Conservation (phyloP, 1,284 basidiomycete genomes). For the Veloporphyrellus conicus region DNA sequence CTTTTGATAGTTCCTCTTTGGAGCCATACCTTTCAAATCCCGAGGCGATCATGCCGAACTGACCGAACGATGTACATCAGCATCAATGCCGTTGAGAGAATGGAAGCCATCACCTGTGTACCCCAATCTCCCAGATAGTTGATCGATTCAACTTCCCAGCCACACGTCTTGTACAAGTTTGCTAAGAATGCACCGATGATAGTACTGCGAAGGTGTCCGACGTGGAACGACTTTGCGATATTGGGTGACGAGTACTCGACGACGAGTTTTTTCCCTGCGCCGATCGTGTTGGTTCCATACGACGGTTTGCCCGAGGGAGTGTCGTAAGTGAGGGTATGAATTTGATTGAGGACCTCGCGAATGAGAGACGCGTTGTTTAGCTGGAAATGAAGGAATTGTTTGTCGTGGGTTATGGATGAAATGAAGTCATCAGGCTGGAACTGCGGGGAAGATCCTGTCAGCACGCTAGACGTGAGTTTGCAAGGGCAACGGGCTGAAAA, state of each 20-base stretch:
- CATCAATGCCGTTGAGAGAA: background rate
- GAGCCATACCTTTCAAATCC: slow-evolving; percentile 93
- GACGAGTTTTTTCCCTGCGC: slow-evolving; percentile 74
- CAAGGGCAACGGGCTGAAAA: background rate
- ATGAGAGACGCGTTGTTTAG: slow-evolving; percentile 70
- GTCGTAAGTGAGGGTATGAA: slow-evolving; percentile 70
- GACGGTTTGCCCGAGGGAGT: slow-evolving; percentile 51
- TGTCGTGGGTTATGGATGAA: slow-evolving; percentile 62
- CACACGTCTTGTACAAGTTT: slow-evolving; percentile 89
- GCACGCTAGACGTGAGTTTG: background rate
- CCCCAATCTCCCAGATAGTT: slow-evolving; percentile 98
- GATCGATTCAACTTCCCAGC: slow-evolving; percentile 87
- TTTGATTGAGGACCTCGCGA: slow-evolving; percentile 75
- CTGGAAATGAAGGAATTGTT: slow-evolving; percentile 81
- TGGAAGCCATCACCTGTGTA: slow-evolving; percentile 60
- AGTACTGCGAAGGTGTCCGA: slow-evolving; percentile 93
- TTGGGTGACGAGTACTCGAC: slow-evolving; percentile 96
- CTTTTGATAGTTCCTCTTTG: slow-evolving; percentile 76
- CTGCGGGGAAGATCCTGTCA: slow-evolving; percentile 33
- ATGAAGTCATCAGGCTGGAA: slow-evolving; percentile 69
- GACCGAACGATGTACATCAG: background rate
- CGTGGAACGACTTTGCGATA: slow-evolving; percentile 98
- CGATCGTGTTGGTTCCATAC: slow-evolving; percentile 75
- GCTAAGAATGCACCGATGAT: slow-evolving; percentile 95
- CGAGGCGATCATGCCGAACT: slow-evolving; percentile 86